A percentile compares a stretch with the other conserved stretches of the same genome.
phyloP scores from a whole-genome alignment of 805 yeast species.

The Candida ponderosae region DNA sequence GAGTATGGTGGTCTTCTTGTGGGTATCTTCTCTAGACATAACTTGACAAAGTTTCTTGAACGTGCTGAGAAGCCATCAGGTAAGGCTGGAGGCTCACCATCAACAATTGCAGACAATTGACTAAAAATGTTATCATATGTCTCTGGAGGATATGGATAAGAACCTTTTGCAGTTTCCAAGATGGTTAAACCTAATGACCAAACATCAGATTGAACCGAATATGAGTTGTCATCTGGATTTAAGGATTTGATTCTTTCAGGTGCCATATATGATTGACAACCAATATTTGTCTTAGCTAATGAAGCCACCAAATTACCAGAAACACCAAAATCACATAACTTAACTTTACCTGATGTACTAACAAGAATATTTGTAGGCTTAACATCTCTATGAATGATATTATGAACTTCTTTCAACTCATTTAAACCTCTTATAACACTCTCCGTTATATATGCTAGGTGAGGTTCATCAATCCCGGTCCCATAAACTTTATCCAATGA shows the following conservation, averaged over 20 bases:
- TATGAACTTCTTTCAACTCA: constrained; percentile 80
- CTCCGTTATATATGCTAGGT: constrained; percentile 72
- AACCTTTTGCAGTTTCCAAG: constrained; percentile 82
- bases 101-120: constrained; percentile 94
- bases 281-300: constrained; percentile 89
- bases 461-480: constrained; percentile 66
- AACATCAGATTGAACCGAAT: constrained; percentile 89
- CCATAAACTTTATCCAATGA: constrained; percentile 83
- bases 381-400: constrained; percentile 92
- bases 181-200: constrained; percentile 91
- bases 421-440: constrained; percentile 75
- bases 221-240: constrained; percentile 69
- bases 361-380: constrained; percentile 92
- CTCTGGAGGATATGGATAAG: constrained; percentile 95
- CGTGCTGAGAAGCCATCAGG: constrained; percentile 62
- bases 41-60: constrained; percentile 74
- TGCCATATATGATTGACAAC: constrained; percentile 98
- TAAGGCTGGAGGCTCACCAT: constrained; percentile 82
- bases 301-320: constrained; percentile 93
- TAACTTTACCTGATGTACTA: constrained; percentile 76
- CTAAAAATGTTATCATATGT: constrained; percentile 85
- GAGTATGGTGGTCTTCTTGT: constrained; percentile 74
- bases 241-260: constrained; percentile 85
- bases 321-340: constrained; percentile 94
- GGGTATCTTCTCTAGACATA: constrained; percentile 76